Percentiles rank a stretch among this genome's conserved stretches.
These are phyloP conservation scores for Gossypium stocksii DNA, from an alignment of 345 rosid genomes.

Conservation along the genomic window DNA sequence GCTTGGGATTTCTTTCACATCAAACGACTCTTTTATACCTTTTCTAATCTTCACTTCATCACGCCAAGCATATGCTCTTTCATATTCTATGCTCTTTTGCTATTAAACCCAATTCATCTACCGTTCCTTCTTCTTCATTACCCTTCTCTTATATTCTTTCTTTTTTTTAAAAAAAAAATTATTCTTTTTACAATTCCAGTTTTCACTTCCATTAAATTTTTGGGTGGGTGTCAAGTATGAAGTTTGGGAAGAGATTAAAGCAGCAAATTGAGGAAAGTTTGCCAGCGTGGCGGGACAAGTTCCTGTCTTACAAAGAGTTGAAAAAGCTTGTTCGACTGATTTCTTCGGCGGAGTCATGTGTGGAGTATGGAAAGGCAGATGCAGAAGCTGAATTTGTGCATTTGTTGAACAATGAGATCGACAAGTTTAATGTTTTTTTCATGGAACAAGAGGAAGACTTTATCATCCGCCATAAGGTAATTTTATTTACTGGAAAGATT, in stretches of 20 bases:
- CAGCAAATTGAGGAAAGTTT: slow-evolving; percentile 72
- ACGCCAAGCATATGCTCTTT: slow-evolving; percentile 65
- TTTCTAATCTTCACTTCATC: slow-evolving; percentile 44
- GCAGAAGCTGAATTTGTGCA: slow-evolving; percentile 55
- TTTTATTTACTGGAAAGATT: neutral
- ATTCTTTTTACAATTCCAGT: neutral
- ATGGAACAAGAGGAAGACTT: slow-evolving; percentile 90
- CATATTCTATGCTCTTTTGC: slow-evolving; percentile 36
- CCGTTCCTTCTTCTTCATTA: neutral
- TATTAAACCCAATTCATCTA: slow-evolving; percentile 3
- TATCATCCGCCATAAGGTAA: slow-evolving; percentile 72
- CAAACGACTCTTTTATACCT: slow-evolving; percentile 33
- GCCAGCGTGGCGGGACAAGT: slow-evolving; percentile 82
- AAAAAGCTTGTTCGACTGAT: slow-evolving; percentile 62
- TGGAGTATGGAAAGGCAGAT: slow-evolving; percentile 32
- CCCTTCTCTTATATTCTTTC: neutral
- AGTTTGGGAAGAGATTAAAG: slow-evolving; percentile 83
- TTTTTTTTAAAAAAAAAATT: too few relatives aligned
- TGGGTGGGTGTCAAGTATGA: slow-evolving; percentile 30
- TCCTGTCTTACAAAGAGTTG: slow-evolving; percentile 62
- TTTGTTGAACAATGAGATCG: slow-evolving; percentile 68
- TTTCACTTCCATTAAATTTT: slow-evolving; percentile 8
- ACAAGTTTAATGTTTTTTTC: slow-evolving; percentile 80
- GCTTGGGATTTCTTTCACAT: slow-evolving; percentile 35
- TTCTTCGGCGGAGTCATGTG: slow-evolving; percentile 26